Evolutionary conservation across 23 red algal species (phyloP).

Genomic region (Gracilaria caudata): DNA sequence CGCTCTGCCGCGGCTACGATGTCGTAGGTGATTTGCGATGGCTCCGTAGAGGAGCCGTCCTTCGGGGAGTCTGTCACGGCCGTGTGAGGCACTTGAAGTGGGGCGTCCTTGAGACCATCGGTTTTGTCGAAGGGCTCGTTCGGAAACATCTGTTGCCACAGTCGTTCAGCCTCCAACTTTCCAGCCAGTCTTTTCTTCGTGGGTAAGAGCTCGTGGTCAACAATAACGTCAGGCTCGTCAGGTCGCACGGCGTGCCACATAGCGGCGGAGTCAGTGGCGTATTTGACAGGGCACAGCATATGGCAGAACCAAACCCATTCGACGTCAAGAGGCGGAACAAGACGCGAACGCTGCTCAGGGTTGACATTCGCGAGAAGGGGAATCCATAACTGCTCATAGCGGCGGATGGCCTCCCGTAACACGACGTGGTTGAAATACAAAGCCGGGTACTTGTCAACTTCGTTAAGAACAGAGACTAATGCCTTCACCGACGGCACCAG

Average conservation of each 20-base stretch:
- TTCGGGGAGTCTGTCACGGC: background rate
- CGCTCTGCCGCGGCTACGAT: slow-evolving; percentile 28
- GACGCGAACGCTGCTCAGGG: background rate
- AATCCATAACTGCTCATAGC: slow-evolving; percentile 43
- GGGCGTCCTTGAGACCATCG: background rate
- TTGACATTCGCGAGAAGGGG: slow-evolving; percentile 12
- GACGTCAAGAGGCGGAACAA: slow-evolving; percentile 35
- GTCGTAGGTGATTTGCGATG: slow-evolving; percentile 27
- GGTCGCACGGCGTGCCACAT: background rate
- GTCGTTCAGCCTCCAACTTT: background rate
- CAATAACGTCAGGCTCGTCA: slow-evolving; percentile 1
- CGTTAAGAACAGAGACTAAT: slow-evolving; percentile 10
- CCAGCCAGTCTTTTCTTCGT: background rate
- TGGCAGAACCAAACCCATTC: slow-evolving; percentile 62
- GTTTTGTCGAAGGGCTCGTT: slow-evolving; percentile 34
- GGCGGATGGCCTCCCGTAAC: slow-evolving; percentile 37
- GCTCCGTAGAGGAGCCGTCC: background rate
- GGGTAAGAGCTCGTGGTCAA: slow-evolving; percentile 24
- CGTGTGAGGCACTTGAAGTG: background rate
- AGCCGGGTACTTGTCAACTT: slow-evolving; percentile 44
- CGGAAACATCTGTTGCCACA: slow-evolving; percentile 35
- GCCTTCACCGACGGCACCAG: slow-evolving; percentile 9
- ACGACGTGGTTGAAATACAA: slow-evolving; percentile 44
- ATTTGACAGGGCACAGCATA: slow-evolving; percentile 51
- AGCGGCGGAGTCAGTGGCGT: slow-evolving; percentile 20